These are phyloP conservation scores for Persicaria tinctoria DNA, from an alignment of 148 eudicot genomes.

Conservation along the genomic window DNA sequence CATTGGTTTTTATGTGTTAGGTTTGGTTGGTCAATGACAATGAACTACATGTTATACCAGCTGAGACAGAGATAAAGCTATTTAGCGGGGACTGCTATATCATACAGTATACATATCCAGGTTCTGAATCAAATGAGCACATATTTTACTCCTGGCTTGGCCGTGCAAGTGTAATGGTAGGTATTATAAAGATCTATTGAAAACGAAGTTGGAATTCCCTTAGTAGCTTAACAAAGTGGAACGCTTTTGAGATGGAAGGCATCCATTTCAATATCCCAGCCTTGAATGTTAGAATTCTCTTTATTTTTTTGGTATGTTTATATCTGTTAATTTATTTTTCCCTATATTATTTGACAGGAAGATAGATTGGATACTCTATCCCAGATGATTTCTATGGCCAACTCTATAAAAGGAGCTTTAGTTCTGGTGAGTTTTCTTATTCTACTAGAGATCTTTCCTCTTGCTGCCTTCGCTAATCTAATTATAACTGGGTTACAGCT, in stretches of 20 bases:
- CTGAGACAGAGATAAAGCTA: conserved; percentile 25
- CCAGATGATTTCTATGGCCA: conserved; percentile 23
- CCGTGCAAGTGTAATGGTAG: conserved; percentile 27
- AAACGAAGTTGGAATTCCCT: not conserved
- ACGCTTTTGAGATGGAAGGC: not conserved
- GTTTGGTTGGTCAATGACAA: conserved; percentile 36
- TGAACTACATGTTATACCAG: conserved; percentile 22
- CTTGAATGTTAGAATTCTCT: not conserved
- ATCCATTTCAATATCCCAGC: not conserved
- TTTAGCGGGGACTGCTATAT: conserved; percentile 42
- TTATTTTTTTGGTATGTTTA: not conserved
- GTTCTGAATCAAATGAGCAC: conserved; percentile 28
- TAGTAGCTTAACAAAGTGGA: not conserved
- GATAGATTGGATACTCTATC: conserved; percentile 33
- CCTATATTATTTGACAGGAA: conserved; percentile 28
- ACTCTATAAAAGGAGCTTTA: conserved; percentile 35
- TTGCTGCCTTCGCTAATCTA: not conserved
- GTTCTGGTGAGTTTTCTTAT: conserved; percentile 27
- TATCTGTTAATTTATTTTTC: not conserved
- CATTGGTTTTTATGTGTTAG: conserved; percentile 18
- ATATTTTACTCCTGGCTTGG: conserved; percentile 48
- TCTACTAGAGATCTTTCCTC: not conserved
- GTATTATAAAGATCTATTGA: not conserved
- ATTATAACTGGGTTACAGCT: not conserved
- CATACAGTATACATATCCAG: conserved; percentile 32